Percentiles rank a stretch among this genome's conserved stretches.
These are phyloP conservation scores for Gracilaria domingensis DNA, from an alignment of 23 red algal genomes.

Conservation along the genomic window DNA sequence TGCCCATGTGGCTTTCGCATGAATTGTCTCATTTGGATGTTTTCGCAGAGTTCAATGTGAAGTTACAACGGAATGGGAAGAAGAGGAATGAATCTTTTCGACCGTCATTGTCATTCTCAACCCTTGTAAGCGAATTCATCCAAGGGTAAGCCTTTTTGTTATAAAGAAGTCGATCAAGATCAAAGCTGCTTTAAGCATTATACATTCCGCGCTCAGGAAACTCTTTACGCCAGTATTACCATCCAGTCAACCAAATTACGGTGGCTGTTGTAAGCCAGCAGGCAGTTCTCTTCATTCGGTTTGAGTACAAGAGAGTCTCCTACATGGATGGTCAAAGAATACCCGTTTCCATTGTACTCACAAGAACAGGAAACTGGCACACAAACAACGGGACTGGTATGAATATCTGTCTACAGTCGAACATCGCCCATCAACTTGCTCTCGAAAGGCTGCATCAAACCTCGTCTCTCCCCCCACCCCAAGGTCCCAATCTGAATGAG, in stretches of 20 bases:
- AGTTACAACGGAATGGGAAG: not conserved
- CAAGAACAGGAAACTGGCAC: too few relatives aligned
- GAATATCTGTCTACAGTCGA: too few relatives aligned
- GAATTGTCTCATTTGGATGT: not conserved
- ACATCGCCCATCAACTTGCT: too few relatives aligned
- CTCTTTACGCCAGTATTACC: too few relatives aligned
- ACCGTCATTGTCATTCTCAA: not conserved
- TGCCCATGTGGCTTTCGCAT: not conserved
- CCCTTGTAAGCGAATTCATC: not conserved
- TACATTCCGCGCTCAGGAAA: too few relatives aligned
- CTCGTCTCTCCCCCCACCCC: too few relatives aligned
- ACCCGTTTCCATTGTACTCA: not conserved
- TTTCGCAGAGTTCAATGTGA: not conserved
- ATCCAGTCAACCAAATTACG: not conserved
- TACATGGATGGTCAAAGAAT: too few relatives aligned
- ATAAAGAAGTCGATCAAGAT: slow-evolving; percentile 11
- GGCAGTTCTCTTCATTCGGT: not conserved
- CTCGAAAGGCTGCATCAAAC: too few relatives aligned
- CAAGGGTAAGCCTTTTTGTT: not conserved
- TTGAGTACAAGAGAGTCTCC: not conserved
- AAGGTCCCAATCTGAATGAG: too few relatives aligned
- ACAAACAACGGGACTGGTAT: too few relatives aligned
- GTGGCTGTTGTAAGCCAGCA: not conserved
- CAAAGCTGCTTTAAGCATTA: not conserved
- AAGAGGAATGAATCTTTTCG: slow-evolving; percentile 5